phyloP scores from a whole-genome alignment of 768 basidiomycete species.

The Rhizopogon salebrosus region DNA sequence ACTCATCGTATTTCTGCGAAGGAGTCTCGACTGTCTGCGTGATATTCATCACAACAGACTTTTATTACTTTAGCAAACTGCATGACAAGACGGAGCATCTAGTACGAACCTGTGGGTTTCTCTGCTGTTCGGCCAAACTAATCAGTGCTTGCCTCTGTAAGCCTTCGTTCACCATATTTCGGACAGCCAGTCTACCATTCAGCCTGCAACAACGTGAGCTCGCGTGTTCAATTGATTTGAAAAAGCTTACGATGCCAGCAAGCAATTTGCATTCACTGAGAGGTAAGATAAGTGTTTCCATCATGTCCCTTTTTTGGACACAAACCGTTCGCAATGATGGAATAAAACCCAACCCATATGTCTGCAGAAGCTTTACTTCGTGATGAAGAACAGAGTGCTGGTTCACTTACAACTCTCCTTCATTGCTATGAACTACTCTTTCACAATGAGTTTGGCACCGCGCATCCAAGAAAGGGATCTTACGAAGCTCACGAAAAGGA shows the following conservation, averaged over 20 bases:
- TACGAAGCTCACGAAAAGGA: background rate
- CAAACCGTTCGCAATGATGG: background rate
- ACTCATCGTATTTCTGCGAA: background rate
- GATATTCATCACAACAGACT: background rate
- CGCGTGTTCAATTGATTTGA: too few relatives aligned
- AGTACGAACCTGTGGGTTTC: background rate
- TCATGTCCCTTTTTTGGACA: background rate
- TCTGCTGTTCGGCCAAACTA: background rate
- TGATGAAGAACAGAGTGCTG: background rate
- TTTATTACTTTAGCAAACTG: background rate
- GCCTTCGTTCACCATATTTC: background rate
- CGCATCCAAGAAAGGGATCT: background rate
- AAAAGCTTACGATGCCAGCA: background rate
- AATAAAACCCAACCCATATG: conserved; percentile 1
- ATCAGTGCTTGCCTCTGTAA: background rate
- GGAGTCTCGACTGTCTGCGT: background rate
- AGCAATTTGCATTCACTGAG: background rate
- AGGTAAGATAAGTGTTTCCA: background rate
- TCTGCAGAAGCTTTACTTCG: background rate
- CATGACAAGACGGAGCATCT: too few relatives aligned
- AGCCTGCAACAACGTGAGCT: background rate
- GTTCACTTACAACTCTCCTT: background rate
- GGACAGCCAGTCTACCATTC: background rate
- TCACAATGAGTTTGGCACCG: background rate
- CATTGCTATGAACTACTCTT: conserved; percentile 1